phyloP scores from a whole-genome alignment of 768 basidiomycete species.

The Auriscalpium vulgare region DNA sequence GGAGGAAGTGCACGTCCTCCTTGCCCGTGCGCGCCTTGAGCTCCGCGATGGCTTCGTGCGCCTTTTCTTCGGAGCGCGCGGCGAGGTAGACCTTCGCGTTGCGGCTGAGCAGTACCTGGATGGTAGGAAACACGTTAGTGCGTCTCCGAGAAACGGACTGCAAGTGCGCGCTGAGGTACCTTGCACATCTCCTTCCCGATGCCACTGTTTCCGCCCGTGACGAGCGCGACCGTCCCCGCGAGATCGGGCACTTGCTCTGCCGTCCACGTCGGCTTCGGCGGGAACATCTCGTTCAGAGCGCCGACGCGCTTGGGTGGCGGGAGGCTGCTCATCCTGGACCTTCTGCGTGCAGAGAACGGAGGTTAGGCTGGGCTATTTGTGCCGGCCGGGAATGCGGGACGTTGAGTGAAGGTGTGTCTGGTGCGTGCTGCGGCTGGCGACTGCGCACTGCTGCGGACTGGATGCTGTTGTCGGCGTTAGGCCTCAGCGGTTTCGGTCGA shows the following conservation, averaged over 20 bases:
- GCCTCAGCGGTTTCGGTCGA: too few relatives aligned
- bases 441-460: too few relatives aligned
- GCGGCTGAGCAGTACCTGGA: constrained; percentile 21
- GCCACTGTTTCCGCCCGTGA: constrained; percentile 19
- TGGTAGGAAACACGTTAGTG: neutral
- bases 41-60: constrained; percentile 14
- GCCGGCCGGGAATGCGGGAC: too few relatives aligned
- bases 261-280: constrained; percentile 9
- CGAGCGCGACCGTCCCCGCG: constrained; percentile 17
- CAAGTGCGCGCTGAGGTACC: neutral
- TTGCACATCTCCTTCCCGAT: constrained; percentile 15
- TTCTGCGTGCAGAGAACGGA: too few relatives aligned
- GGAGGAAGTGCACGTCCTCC: constrained; percentile 17
- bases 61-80: constrained; percentile 17
- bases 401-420: too few relatives aligned
- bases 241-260: constrained; percentile 18
- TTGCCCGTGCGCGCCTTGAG: constrained; percentile 15
- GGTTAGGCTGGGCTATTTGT: too few relatives aligned
- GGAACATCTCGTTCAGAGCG: constrained; percentile 3
- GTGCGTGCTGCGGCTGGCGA: too few relatives aligned
- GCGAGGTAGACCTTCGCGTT: constrained; percentile 26
- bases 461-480: too few relatives aligned
- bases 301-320: neutral
- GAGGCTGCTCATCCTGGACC: neutral
- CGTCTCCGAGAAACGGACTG: too few relatives aligned